These are phyloP conservation scores for Diutina pseudorugosa DNA, from an alignment of 1,139 yeast species.

Conservation along the genomic window DNA sequence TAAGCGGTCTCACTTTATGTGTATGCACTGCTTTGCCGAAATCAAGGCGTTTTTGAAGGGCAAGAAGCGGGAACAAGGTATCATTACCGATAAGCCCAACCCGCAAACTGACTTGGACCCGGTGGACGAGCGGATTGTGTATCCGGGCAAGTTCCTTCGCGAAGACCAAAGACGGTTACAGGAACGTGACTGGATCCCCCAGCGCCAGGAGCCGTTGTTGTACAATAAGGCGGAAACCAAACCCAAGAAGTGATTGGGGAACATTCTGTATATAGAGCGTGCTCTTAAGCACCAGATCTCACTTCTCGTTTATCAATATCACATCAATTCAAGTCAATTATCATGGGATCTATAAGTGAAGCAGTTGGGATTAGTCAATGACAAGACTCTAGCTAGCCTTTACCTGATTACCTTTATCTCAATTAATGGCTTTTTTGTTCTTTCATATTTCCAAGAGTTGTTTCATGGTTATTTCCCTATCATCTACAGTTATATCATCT, in stretches of 20 bases:
- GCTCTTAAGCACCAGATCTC: too few species aligned
- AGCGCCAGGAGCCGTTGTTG: constrained; percentile 17
- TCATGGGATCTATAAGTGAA: too few species aligned
- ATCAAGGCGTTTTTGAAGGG: constrained; percentile 58
- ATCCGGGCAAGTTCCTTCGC: constrained; percentile 54
- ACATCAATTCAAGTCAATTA: too few species aligned
- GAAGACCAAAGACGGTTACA: constrained; percentile 31
- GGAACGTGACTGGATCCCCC: constrained; percentile 57
- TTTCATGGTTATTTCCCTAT: too few species aligned
- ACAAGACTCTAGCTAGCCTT: too few species aligned
- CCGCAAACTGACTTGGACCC: constrained; percentile 45
- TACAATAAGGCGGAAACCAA: background rate
- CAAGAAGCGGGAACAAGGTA: constrained; percentile 24
- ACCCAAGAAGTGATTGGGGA: background rate
- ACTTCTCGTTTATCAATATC: too few species aligned
- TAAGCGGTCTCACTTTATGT: constrained; percentile 79
- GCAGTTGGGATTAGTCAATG: too few species aligned
- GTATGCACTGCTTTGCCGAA: constrained; percentile 86
- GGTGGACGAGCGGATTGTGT: constrained; percentile 51
- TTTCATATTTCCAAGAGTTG: too few species aligned
- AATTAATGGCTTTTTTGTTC: too few species aligned
- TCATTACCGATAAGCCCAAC: constrained; percentile 15
- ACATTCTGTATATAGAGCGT: background rate
- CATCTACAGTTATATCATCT: too few species aligned
- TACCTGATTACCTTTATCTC: too few species aligned